phyloP scores from a whole-genome alignment of 768 basidiomycete species.

The Leccinum barrowsii region DNA sequence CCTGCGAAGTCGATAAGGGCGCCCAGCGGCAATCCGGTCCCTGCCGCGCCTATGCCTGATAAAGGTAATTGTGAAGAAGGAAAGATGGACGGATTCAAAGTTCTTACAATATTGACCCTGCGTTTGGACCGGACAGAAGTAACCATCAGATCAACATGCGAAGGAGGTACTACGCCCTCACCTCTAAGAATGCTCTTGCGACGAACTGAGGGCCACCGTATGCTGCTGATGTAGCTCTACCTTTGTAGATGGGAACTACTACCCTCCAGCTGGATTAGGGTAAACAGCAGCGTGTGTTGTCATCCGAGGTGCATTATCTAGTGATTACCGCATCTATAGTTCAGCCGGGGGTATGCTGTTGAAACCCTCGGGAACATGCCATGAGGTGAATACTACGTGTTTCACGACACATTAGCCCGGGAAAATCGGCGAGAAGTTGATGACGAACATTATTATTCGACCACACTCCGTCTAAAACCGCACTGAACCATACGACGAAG shows the following conservation, averaged over 20 bases:
- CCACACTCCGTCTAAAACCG: background rate
- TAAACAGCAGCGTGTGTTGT: background rate
- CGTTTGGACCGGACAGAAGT: background rate
- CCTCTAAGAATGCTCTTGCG: conserved; percentile 26
- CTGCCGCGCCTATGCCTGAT: conserved; percentile 25
- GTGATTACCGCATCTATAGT: conserved; percentile 10
- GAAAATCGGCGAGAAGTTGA: background rate
- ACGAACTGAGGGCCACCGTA: conserved; percentile 27
- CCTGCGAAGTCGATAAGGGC: conserved; percentile 21
- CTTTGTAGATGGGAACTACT: background rate
- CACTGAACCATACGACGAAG: background rate
- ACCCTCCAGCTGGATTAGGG: background rate
- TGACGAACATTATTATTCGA: background rate
- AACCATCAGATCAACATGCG: background rate
- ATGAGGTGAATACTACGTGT: background rate
- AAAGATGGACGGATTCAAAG: background rate
- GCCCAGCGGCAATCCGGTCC: conserved; percentile 24
- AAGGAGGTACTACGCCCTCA: background rate
- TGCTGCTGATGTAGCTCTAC: conserved; percentile 12
- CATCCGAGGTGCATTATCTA: background rate
- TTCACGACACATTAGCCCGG: background rate
- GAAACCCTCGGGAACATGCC: background rate
- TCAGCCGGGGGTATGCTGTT: background rate
- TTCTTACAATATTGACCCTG: conserved; percentile 28
- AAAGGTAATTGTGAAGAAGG: background rate